phyloP scores from a whole-genome alignment of 1,284 basidiomycete genomes.

The Kwoniella shivajii region DNA sequence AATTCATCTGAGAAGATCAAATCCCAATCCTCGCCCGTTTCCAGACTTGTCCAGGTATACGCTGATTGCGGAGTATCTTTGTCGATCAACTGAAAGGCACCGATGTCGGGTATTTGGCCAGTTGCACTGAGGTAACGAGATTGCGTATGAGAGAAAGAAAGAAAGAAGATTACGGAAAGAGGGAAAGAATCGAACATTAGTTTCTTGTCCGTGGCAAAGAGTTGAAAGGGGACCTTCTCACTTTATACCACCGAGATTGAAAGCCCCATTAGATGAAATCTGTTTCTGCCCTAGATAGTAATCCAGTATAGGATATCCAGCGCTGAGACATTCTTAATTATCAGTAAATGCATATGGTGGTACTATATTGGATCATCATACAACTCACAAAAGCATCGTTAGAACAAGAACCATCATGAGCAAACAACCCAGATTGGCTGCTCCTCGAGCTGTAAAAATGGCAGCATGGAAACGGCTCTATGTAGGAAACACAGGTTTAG shows the following conservation, averaged over 20 bases:
- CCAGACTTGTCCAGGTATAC: slow-evolving; percentile 61
- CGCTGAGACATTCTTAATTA: slow-evolving; percentile 3
- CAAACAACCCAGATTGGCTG: slow-evolving; percentile 47
- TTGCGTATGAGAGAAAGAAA: not conserved
- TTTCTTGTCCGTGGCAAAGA: not conserved
- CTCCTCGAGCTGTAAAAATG: slow-evolving; percentile 32
- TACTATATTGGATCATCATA: not conserved
- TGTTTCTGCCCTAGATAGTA: slow-evolving; percentile 53
- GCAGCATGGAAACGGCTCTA: slow-evolving; percentile 19
- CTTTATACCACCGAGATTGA: slow-evolving; percentile 78
- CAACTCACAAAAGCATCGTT: slow-evolving; percentile 32
- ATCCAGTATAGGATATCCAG: slow-evolving; percentile 59
- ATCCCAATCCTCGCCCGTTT: slow-evolving; percentile 70
- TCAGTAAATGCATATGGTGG: not conserved
- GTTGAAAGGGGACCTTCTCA: slow-evolving; percentile 4
- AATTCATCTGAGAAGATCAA: slow-evolving; percentile 94
- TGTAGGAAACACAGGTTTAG: too few species aligned
- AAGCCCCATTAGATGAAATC: slow-evolving; percentile 46
- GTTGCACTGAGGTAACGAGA: slow-evolving; percentile 37
- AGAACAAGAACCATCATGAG: slow-evolving; percentile 25
- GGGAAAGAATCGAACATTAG: not conserved
- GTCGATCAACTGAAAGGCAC: slow-evolving; percentile 61
- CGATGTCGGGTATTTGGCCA: slow-evolving; percentile 57
- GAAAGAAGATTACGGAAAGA: not conserved
- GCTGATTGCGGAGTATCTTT: slow-evolving; percentile 65